Evolutionary conservation across 208 protist genomes (phyloP).

Genomic region (Leishmania turanica): DNA sequence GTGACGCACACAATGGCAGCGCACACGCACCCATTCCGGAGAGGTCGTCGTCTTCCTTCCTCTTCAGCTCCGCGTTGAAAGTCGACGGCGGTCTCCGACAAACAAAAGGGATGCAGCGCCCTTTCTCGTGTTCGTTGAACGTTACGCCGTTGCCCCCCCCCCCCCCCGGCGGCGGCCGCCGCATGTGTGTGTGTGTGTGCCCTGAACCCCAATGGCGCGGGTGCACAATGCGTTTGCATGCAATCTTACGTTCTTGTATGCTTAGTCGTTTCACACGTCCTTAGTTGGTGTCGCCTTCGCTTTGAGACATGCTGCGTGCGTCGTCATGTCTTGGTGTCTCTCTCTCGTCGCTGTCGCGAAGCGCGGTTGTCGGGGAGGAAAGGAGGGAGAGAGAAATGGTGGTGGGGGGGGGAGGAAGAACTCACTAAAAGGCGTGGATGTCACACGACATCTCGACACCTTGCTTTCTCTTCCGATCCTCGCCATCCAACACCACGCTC

Average conservation of each 20-base stretch:
- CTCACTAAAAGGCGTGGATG: neutral
- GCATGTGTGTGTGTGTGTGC: neutral
- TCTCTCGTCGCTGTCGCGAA: neutral
- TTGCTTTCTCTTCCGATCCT: neutral
- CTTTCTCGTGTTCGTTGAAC: neutral
- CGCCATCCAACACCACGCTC: neutral
- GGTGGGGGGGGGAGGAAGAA: no score
- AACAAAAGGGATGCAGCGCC: no score
- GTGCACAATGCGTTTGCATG: neutral
- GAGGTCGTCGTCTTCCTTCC: neutral
- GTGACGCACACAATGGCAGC: no score
- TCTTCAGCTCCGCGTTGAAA: neutral
- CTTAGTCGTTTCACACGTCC: neutral
- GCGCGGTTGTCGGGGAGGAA: neutral
- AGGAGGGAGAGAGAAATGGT: no score
- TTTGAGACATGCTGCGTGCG: neutral
- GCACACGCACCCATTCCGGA: no score
- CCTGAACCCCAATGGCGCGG: neutral
- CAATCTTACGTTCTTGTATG: neutral
- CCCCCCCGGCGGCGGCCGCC: no score
- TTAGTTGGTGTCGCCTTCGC: neutral
- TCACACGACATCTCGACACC: neutral
- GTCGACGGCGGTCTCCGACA: neutral
- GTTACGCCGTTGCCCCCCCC: neutral
- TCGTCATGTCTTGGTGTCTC: neutral